Percentiles rank a stretch among this genome's conserved stretches.
These are phyloP conservation scores for Colletotrichum endophyticum DNA, from an alignment of 2,329 filamentous ascomycete species.

Conservation along the genomic window DNA sequence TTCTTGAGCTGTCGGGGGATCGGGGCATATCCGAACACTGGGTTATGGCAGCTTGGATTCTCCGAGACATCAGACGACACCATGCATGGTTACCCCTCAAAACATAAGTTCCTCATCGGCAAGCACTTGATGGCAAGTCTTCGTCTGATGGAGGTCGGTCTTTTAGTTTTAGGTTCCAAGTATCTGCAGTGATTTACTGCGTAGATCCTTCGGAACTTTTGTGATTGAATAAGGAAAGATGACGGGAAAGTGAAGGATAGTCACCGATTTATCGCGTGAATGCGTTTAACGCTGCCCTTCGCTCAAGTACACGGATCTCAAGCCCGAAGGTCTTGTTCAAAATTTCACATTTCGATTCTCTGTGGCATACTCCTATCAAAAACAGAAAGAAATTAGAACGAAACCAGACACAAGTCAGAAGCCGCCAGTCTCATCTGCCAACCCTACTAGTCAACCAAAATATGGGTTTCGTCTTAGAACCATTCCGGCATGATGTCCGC, in stretches of 20 bases:
- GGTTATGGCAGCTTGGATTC: not conserved
- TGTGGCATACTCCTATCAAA: fast-evolving
- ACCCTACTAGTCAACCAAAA: not conserved
- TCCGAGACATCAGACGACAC: not conserved
- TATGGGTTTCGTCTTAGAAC: not conserved
- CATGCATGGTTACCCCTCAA: not conserved
- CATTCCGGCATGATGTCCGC: not conserved
- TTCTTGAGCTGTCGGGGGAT: not conserved
- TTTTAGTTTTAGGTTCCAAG: not conserved
- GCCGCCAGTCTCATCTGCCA: not conserved
- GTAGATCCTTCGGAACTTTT: not conserved
- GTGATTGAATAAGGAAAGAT: not conserved
- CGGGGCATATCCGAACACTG: not conserved
- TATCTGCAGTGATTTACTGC: not conserved
- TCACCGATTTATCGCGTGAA: not conserved
- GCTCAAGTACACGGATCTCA: not conserved
- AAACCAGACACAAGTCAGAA: not conserved
- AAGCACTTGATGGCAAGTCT: not conserved
- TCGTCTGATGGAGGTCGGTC: not conserved
- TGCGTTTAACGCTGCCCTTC: not conserved
- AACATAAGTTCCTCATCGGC: not conserved
- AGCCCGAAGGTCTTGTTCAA: not conserved
- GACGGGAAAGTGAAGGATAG: not conserved
- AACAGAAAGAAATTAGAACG: not conserved
- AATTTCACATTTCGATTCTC: not conserved